These are phyloP conservation scores for Hawksworthiomyces lignivorus DNA, from an alignment of 2,329 filamentous ascomycete species.

Conservation along the genomic window DNA sequence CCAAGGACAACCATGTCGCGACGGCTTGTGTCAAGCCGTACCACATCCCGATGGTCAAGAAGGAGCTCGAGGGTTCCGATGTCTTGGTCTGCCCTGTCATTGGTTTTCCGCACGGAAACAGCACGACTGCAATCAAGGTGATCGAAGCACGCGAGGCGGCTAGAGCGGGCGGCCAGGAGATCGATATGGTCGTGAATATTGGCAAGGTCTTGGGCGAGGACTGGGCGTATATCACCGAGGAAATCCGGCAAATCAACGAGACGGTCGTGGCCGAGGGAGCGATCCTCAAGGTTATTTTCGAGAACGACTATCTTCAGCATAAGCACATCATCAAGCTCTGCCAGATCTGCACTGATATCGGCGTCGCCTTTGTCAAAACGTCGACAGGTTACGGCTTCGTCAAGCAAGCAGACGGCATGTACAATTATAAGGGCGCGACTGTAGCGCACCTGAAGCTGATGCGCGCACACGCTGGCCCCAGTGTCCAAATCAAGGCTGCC, in stretches of 20 bases:
- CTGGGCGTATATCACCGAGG: slow-evolving; percentile 47
- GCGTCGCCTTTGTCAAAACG: slow-evolving; percentile 53
- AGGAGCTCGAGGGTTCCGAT: slow-evolving; percentile 37
- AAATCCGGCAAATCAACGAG: no score
- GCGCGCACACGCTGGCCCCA: slow-evolving; percentile 33
- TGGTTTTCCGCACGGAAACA: slow-evolving; percentile 54
- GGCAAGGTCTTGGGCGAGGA: slow-evolving; percentile 49
- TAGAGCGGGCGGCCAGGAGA: slow-evolving; percentile 44
- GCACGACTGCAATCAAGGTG: slow-evolving; percentile 45
- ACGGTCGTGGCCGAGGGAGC: no score
- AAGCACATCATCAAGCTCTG: slow-evolving; percentile 45
- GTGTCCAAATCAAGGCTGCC: slow-evolving; percentile 49
- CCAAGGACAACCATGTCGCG: no score
- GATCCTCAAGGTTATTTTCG: slow-evolving; percentile 56
- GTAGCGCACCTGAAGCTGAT: slow-evolving; percentile 45
- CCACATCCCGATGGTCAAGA: slow-evolving; percentile 37
- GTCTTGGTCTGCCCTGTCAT: slow-evolving; percentile 51
- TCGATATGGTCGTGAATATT: slow-evolving; percentile 55
- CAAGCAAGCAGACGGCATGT: slow-evolving; percentile 42
- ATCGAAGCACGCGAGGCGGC: slow-evolving; percentile 42
- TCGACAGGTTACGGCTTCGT: slow-evolving; percentile 55
- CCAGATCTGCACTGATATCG: slow-evolving; percentile 42
- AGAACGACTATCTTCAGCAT: slow-evolving; percentile 48
- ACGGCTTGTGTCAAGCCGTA: no score
- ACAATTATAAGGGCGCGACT: slow-evolving; percentile 47